These are phyloP conservation scores for Paecilomyces sp. DNA, from an alignment of 2,329 filamentous ascomycete species.

Conservation along the genomic window DNA sequence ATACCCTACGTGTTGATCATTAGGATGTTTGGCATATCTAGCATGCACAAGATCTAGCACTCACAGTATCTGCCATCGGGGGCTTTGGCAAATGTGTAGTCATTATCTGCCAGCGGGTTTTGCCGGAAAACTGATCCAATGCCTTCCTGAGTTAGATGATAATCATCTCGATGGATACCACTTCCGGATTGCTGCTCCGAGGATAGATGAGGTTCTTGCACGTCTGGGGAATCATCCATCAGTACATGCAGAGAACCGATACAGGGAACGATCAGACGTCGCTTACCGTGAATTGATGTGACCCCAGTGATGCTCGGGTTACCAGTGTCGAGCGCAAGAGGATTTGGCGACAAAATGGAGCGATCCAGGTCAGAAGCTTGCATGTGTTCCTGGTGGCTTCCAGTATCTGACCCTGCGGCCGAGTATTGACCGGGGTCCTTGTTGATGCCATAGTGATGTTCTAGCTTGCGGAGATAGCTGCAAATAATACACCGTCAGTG, in stretches of 20 bases:
- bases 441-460: neutral
- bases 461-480: neutral
- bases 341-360: neutral
- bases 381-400: neutral
- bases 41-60: constrained; percentile 3
- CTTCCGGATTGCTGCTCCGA: neutral
- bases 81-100: constrained; percentile 24
- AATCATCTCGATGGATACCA: neutral
- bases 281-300: neutral
- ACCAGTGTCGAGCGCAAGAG: neutral
- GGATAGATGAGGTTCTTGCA: neutral
- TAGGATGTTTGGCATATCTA: neutral
- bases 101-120: constrained; percentile 25
- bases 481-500: neutral
- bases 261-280: neutral
- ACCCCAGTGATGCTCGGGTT: neutral
- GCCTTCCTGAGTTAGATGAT: neutral
- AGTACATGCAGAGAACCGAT: too few relatives aligned
- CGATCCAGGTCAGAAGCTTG: neutral
- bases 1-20: constrained; percentile 16
- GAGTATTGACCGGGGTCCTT: neutral
- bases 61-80: constrained; percentile 24
- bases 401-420: neutral
- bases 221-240: too few relatives aligned
- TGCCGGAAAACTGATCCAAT: constrained; percentile 12